phyloP scores from a whole-genome alignment of 2,329 filamentous ascomycete genomes.

The Daldinia sp. region DNA sequence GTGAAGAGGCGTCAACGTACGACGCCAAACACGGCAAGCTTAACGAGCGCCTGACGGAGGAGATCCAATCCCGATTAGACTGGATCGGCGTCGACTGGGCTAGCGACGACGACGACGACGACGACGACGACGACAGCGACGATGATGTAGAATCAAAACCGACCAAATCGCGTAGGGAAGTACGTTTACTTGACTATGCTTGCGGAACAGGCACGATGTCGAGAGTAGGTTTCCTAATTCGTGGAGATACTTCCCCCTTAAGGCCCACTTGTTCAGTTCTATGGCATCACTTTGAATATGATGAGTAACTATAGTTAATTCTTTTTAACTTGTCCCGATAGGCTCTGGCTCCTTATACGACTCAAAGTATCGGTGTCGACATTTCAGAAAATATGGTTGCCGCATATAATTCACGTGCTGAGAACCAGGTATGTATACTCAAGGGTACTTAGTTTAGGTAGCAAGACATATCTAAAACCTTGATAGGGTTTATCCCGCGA shows the following conservation, averaged over 20 bases:
- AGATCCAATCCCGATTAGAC: slow-evolving; percentile 64
- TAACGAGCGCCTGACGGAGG: slow-evolving; percentile 64
- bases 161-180: slow-evolving; percentile 47
- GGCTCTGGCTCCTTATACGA: slow-evolving; percentile 72
- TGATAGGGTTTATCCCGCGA: slow-evolving; percentile 60
- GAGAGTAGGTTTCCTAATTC: slow-evolving; percentile 59
- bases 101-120: slow-evolving; percentile 54
- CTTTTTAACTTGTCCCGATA: slow-evolving; percentile 48
- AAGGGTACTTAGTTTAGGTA: not conserved
- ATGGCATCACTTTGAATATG: slow-evolving; percentile 1
- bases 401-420: slow-evolving; percentile 72
- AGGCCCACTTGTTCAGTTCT: slow-evolving; percentile 1
- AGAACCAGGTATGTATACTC: slow-evolving; percentile 60
- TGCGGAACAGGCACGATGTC: slow-evolving; percentile 78
- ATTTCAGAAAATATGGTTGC: slow-evolving; percentile 77
- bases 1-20: slow-evolving; percentile 66
- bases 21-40: slow-evolving; percentile 68
- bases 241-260: not conserved
- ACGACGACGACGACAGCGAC: slow-evolving; percentile 48
- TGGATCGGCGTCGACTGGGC: slow-evolving; percentile 73
- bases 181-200: slow-evolving; percentile 78
- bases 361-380: slow-evolving; percentile 75
- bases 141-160: slow-evolving; percentile 23
- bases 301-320: slow-evolving; percentile 5
- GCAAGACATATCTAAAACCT: slow-evolving; percentile 7